Evolutionary conservation across 2,329 filamentous ascomycete species (phyloP), one percentile per base, ranked within the genome.

Genomic region (Orbilia oligospora): DNA sequence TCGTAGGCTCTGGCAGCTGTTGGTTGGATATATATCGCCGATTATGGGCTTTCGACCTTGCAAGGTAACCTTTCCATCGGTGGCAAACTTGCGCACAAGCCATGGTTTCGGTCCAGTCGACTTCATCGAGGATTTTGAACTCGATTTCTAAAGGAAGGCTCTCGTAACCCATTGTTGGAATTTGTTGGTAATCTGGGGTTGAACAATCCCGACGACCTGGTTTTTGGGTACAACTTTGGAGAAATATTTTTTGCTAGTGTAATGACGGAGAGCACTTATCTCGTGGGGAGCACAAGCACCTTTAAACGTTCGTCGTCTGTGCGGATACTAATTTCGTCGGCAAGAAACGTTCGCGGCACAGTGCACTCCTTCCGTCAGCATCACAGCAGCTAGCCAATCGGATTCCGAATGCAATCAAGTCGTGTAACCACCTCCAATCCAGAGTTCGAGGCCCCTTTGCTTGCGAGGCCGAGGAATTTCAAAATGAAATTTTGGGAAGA

Each of bases 81-180:
- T 33, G 63, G 64, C 75, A 78, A 3, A 78, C 75, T 33, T 78
- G 75, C 10, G 75, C 56, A 24, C 75, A 72, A 10, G 49, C 20
- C 1, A 72, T 27, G 16, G 48, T 72, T 48, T 78, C 68, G 0
- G 75, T 78, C 75, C 75, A 78, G 20, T 69, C 68, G 63, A 78
- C 46, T 16, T 78, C 75, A 14, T 78, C 63, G 55, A 78, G 75
- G 14, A 78, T 67, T 22, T 78, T 78, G 20, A 71, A 63, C 30
- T 78, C 75, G 48, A 78, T 78, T 51, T 78, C 75, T 16, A 78
- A 36, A 1, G 75, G 75, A 18, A 78, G 68, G 33, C 33, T 68
- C 48, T 78, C 75, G 68, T 78, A 78, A 22, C 75, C 75, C 75
- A 78, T 78, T 46, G 6, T 41, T 72, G 53, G 36, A n/a, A 14